Evolutionary conservation across 306 rosid species (phyloP).

Genomic region (Crataegus laevigata): DNA sequence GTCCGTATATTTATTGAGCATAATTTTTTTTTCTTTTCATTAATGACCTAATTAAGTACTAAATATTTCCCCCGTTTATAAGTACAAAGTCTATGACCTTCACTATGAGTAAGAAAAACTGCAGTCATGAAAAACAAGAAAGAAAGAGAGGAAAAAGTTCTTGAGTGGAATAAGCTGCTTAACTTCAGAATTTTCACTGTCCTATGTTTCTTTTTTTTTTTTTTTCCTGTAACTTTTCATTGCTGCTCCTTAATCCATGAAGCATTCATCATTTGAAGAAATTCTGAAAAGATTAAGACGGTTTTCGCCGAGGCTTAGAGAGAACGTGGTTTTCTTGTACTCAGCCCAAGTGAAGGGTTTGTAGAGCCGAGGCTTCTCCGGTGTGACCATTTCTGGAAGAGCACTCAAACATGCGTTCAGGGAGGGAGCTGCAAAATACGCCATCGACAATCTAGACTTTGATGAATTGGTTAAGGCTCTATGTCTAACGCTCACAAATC

Average conservation of each 20-base stretch:
- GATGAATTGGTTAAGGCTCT: constrained; percentile 50
- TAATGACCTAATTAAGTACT: neutral
- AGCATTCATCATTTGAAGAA: neutral
- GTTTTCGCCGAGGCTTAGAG: constrained; percentile 52
- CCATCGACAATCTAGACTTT: constrained; percentile 57
- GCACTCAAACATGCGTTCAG: constrained; percentile 34
- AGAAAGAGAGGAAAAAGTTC: neutral
- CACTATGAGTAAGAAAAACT: neutral
- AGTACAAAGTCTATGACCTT: neutral
- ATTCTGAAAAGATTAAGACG: constrained; percentile 50
- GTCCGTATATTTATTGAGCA: neutral
- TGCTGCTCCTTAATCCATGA: neutral
- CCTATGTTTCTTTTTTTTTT: neutral
- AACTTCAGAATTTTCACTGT: neutral
- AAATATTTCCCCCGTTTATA: neutral
- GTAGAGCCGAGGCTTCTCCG: constrained; percentile 44
- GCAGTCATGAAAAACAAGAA: neutral
- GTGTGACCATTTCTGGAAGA: constrained; percentile 43
- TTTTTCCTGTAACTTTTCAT: neutral
- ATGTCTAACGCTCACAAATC: constrained; percentile 67
- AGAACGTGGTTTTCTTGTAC: constrained; percentile 54
- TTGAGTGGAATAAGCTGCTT: neutral
- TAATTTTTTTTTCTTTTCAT: neutral
- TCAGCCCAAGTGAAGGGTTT: constrained; percentile 78
- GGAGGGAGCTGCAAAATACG: constrained; percentile 66